Percentiles rank a stretch among this genome's conserved stretches.
Evolutionary conservation across 768 basidiomycete genomes (phyloP).

Genomic region (Agrocybe praecox): DNA sequence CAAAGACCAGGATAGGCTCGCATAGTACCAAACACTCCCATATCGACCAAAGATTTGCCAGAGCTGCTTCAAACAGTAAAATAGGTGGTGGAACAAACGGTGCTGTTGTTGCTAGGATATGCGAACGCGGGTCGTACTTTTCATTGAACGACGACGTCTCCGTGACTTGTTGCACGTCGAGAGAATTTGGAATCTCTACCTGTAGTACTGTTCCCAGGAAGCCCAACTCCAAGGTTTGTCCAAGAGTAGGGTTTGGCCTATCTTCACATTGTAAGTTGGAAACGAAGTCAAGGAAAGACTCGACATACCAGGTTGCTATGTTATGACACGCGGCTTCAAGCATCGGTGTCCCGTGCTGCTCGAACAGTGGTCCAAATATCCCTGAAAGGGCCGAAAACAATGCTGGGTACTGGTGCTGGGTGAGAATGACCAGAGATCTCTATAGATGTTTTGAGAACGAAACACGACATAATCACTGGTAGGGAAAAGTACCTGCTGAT

Average conservation of each 20-base stretch:
- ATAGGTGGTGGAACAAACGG: conserved; percentile 61
- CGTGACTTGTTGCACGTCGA: conserved; percentile 75
- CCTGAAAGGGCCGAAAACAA: conserved; percentile 72
- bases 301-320: conserved; percentile 77
- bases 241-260: conserved; percentile 80
- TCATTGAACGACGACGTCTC: conserved; percentile 52
- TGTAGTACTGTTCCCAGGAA: conserved; percentile 80
- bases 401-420: conserved; percentile 79
- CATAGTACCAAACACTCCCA: conserved; percentile 95
- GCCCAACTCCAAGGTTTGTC: conserved; percentile 73
- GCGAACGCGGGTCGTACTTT: conserved; percentile 46
- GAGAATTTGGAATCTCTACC: conserved; percentile 67
- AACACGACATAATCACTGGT: too few relatives aligned
- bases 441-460: conserved; percentile 25
- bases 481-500: conserved; percentile 59
- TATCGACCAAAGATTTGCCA: conserved; percentile 75
- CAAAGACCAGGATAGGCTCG: conserved; percentile 88
- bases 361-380: conserved; percentile 75
- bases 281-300: background rate
- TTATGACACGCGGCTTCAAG: conserved; percentile 87
- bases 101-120: conserved; percentile 72
- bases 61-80: conserved; percentile 61
- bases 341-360: conserved; percentile 75
- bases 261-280: conserved; percentile 40
- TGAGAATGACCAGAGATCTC: conserved; percentile 82